phyloP scores from a whole-genome alignment of 2,329 filamentous ascomycete genomes.

The Fusarium incarnatum region DNA sequence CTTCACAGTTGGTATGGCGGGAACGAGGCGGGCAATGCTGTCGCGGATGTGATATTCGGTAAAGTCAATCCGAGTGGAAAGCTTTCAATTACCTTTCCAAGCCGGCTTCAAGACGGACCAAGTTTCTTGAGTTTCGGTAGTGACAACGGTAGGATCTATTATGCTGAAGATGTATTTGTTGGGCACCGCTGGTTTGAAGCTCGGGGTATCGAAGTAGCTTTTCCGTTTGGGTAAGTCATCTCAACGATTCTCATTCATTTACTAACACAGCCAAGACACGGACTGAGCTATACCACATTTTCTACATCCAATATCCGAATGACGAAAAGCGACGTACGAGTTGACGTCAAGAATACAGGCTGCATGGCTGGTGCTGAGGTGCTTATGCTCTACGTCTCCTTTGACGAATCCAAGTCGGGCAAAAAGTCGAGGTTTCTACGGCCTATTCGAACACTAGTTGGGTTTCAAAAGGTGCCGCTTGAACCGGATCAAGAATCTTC shows the following conservation, averaged over 20 bases:
- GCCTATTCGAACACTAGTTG: slow-evolving; percentile 3
- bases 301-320: neutral
- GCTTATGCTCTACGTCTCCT: slow-evolving; percentile 15
- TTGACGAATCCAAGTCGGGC: neutral
- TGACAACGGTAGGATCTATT: slow-evolving; percentile 21
- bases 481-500: neutral
- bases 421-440: slow-evolving; percentile 16
- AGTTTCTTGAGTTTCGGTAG: slow-evolving; percentile 22
- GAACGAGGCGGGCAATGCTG: slow-evolving; percentile 24
- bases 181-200: slow-evolving; percentile 31
- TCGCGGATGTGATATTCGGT: slow-evolving; percentile 28
- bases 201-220: slow-evolving; percentile 7
- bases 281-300: slow-evolving; percentile 27
- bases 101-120: slow-evolving; percentile 11
- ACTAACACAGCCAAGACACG: slow-evolving; percentile 8
- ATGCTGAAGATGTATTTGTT: slow-evolving; percentile 30
- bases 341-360: slow-evolving; percentile 13
- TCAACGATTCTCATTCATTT: fast-evolving
- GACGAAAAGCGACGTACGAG: neutral
- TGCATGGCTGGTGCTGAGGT: slow-evolving; percentile 12
- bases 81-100: slow-evolving; percentile 20
- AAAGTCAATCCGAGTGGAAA: slow-evolving; percentile 27
- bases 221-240: slow-evolving; percentile 18
- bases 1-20: slow-evolving; percentile 35
- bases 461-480: slow-evolving; percentile 9